Conservation (phyloP, 192 early-diverging fungal genomes). For the Podila epicladia region DNA sequence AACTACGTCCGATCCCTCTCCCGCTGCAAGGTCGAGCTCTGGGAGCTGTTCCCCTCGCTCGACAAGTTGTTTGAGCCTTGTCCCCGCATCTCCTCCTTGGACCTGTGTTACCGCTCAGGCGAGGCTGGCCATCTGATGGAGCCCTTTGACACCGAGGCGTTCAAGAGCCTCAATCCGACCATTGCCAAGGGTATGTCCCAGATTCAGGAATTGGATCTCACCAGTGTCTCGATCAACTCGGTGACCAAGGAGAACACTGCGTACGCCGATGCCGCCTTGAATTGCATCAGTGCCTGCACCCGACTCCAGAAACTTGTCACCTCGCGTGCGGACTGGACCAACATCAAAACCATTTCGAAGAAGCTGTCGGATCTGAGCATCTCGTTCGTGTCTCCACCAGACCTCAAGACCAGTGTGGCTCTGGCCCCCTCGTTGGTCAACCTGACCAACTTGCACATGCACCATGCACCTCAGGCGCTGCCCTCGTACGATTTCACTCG, state of each 20-base stretch:
- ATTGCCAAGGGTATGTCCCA: slow-evolving; percentile 30
- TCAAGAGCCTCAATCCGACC: slow-evolving; percentile 23
- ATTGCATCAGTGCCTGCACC: slow-evolving; percentile 39
- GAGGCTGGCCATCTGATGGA: slow-evolving; percentile 45
- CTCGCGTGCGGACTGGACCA: slow-evolving; percentile 42
- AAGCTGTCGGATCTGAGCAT: slow-evolving; percentile 39
- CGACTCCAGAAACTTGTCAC: slow-evolving; percentile 48
- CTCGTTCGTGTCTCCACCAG: slow-evolving; percentile 44
- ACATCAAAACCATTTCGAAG: slow-evolving; percentile 36
- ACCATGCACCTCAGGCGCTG: slow-evolving; percentile 33
- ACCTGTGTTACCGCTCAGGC: slow-evolving; percentile 44
- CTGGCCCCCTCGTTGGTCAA: slow-evolving; percentile 39
- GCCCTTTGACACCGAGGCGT: slow-evolving; percentile 36
- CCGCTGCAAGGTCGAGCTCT: slow-evolving; percentile 51
- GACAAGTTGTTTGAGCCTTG: slow-evolving; percentile 31
- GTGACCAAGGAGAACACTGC: slow-evolving; percentile 29
- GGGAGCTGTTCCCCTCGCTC: slow-evolving; percentile 42
- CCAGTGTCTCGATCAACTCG: slow-evolving; percentile 38
- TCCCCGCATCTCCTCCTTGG: slow-evolving; percentile 31
- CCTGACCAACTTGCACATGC: slow-evolving; percentile 40
- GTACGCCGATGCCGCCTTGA: slow-evolving; percentile 45
- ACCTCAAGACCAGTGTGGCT: slow-evolving; percentile 43
- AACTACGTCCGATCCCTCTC: slow-evolving; percentile 42
- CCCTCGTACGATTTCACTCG: slow-evolving; percentile 38
- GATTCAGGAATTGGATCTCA: slow-evolving; percentile 37